Evolutionary conservation across 768 basidiomycete species (phyloP).

Genomic region (Auricularia auricula-judae): DNA sequence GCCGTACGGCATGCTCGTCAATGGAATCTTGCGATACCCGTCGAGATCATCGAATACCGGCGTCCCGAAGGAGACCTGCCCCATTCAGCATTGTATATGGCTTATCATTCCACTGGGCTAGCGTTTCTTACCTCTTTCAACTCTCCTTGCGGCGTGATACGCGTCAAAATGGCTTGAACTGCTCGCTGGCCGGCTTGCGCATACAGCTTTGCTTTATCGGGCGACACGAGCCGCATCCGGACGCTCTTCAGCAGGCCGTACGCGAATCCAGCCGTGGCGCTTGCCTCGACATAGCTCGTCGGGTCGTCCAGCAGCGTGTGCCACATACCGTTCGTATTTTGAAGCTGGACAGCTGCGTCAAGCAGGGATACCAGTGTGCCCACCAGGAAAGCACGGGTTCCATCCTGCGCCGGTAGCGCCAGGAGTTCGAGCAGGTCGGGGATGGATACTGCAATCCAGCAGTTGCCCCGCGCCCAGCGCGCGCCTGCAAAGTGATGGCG

Average conservation of each 20-base stretch:
- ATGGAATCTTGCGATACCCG: constrained; percentile 37
- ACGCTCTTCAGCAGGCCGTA: constrained; percentile 36
- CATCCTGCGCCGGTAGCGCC: constrained; percentile 28
- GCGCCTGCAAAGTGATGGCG: constrained; percentile 36
- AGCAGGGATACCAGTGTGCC: constrained; percentile 34
- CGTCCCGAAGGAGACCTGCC: constrained; percentile 41
- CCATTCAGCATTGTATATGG: background rate
- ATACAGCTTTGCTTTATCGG: constrained; percentile 24
- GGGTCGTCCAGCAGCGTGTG: constrained; percentile 44
- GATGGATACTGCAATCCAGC: constrained; percentile 38
- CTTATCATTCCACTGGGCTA: background rate
- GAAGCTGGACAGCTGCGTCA: constrained; percentile 33
- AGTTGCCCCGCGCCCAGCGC: constrained; percentile 45
- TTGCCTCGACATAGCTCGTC: constrained; percentile 39
- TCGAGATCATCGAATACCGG: constrained; percentile 38
- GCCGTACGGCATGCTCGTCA: constrained; percentile 49
- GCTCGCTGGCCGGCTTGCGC: constrained; percentile 27
- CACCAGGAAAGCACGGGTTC: constrained; percentile 30
- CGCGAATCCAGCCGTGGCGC: constrained; percentile 37
- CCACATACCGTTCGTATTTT: constrained; percentile 41
- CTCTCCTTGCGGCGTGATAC: constrained; percentile 36
- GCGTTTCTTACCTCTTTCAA: constrained; percentile 12
- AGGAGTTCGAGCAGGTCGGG: constrained; percentile 40
- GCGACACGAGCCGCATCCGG: constrained; percentile 31
- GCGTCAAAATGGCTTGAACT: constrained; percentile 30